Base-by-base conservation (phyloP, 192 early-diverging fungal genomes). In the Coemansia sp. region DNA sequence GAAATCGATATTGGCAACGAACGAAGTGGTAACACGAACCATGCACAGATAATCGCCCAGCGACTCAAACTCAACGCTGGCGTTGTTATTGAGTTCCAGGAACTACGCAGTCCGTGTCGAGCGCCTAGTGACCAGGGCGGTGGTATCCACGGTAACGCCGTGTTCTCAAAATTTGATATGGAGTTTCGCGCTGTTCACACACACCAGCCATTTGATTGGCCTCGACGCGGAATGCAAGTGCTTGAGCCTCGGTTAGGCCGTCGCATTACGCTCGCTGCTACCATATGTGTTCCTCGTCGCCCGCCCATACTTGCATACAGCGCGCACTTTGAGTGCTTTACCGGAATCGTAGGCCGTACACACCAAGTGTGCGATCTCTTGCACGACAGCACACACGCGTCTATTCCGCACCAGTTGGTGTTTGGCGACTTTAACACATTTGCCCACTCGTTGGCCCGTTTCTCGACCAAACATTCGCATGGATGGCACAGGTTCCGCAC, bases 381-480 rank as follows among this genome's bases (percentile, higher is more conserved):
- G 66, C 71, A 71, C 36, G 87, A 90, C 63, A 84, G 88, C 34
- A 57, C 66, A 0, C 64, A 0, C 40, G 50, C 0, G 58, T 50
- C 54, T 31, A 68, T 73, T 23, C 90, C 89, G 9, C 84, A 90
- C 58, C 90, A 92, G 66, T 52, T 88, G 17, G 70, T 92, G 6
- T 86, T 86, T 65, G 90, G 90, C 24, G 90, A 92, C 60, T 58
- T 92, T 24, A 92, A 92, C 63, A 92, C 90, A 0, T 88, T 90
- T 75, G 87, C 85, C 3, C 90, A 90, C 60, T 90, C 89, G 15
- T 81, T 90, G 26, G 89, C 86, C 2, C 79, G 90, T 7, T 63
- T 92, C 2, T 88, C 87, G 36, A 84, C 86, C 6, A 70, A 63
- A 31, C 89, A 86, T 61, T 78, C 83, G 6, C 73, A 71, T 9